Evolutionary conservation across 257 asterid genomes (phyloP).

Genomic region (Marsdenia floribunda): DNA sequence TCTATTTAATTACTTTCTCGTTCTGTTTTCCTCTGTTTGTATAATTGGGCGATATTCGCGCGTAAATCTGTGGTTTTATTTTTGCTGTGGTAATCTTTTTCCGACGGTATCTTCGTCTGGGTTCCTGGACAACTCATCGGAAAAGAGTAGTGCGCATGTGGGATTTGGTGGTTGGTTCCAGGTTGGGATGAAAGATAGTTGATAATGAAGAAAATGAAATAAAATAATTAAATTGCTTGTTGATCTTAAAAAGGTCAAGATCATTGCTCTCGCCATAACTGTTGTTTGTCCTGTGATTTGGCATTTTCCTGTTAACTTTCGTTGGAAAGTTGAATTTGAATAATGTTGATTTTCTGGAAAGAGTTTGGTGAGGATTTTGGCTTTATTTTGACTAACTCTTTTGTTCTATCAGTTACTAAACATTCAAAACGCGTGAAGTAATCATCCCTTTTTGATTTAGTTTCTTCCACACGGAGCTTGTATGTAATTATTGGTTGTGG

Average conservation of each 20-base stretch:
- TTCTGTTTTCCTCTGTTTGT: background rate
- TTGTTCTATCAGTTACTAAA: background rate
- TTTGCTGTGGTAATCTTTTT: background rate
- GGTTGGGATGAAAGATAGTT: background rate
- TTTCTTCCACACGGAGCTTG: background rate
- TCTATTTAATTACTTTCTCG: background rate
- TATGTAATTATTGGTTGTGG: background rate
- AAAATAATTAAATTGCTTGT: background rate
- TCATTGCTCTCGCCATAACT: background rate
- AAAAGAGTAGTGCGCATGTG: background rate
- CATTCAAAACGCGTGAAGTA: background rate
- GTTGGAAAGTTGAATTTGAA: constrained; percentile 3
- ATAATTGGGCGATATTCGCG: background rate
- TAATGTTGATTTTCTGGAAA: background rate
- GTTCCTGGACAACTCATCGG: background rate
- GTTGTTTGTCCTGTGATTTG: background rate
- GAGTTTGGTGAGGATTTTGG: constrained; percentile 9
- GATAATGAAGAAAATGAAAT: background rate
- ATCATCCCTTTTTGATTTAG: background rate
- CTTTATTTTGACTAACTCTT: background rate
- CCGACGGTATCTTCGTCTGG: background rate
- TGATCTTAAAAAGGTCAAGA: background rate
- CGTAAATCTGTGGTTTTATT: background rate
- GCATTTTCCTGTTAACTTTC: background rate
- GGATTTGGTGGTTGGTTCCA: background rate